phyloP scores from a whole-genome alignment of 495 filamentous ascomycete genomes.

The Ramalina intermedia region DNA sequence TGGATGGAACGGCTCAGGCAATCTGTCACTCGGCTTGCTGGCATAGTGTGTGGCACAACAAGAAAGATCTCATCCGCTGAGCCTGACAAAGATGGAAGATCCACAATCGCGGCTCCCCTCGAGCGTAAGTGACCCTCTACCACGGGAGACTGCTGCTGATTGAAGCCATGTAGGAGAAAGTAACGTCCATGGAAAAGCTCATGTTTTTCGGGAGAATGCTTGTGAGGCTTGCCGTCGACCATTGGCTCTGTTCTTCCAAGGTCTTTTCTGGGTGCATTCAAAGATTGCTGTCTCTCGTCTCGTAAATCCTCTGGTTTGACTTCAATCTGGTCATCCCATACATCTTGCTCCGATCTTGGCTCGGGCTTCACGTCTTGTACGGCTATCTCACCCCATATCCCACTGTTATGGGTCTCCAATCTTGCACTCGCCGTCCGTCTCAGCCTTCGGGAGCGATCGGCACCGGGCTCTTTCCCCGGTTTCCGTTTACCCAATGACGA shows the following conservation, averaged over 20 bases:
- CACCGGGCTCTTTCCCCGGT: conserved; percentile 14
- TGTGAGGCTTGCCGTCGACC: background rate
- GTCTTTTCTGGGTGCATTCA: no score
- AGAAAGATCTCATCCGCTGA: conserved; percentile 32
- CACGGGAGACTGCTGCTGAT: conserved; percentile 32
- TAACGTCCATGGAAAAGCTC: conserved; percentile 39
- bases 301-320: background rate
- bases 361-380: conserved; percentile 30
- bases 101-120: conserved; percentile 37
- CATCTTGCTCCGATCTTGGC: background rate
- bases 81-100: conserved; percentile 17
- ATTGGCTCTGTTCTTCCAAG: background rate
- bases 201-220: conserved; percentile 4
- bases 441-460: conserved; percentile 41
- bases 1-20: conserved; percentile 30
- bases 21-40: conserved; percentile 22
- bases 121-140: conserved; percentile 37
- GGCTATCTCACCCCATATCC: conserved; percentile 81
- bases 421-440: conserved; percentile 68
- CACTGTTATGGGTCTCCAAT: conserved; percentile 61
- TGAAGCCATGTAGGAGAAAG: conserved; percentile 57
- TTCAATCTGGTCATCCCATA: conserved; percentile 8
- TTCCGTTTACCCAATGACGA: conserved; percentile 31
- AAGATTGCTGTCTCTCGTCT: no score
- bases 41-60: conserved; percentile 39